A percentile compares a stretch with the other conserved stretches of the same genome.
These are phyloP conservation scores for Solanum gracilifrons DNA, from an alignment of 257 asterid species.

Conservation along the genomic window DNA sequence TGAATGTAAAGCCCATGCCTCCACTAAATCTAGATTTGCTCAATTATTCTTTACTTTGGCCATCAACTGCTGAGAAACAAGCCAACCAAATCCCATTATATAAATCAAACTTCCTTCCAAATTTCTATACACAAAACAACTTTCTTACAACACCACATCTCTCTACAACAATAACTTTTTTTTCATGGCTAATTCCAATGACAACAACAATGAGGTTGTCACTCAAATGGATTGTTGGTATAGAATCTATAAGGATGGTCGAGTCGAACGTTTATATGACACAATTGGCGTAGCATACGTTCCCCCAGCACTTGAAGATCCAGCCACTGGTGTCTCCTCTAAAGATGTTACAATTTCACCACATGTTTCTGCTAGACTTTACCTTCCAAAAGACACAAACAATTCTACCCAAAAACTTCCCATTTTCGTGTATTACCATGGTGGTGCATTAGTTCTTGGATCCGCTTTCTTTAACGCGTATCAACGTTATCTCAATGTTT, in stretches of 20 bases:
- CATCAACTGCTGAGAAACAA: background rate
- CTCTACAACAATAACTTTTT: background rate
- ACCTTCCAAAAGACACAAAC: constrained; percentile 15
- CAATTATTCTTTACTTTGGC: background rate
- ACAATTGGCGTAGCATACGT: background rate
- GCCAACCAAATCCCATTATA: background rate
- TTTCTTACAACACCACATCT: background rate
- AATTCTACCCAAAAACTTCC: constrained; percentile 19
- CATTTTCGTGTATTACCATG: constrained; percentile 32
- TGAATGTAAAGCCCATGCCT: background rate
- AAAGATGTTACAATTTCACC: constrained; percentile 24
- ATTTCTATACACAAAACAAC: background rate
- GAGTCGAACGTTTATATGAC: constrained; percentile 20
- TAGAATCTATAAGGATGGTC: constrained; percentile 27
- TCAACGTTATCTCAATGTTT: constrained; percentile 9
- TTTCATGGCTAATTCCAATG: background rate
- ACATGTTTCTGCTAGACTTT: constrained; percentile 29
- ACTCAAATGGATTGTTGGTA: constrained; percentile 12
- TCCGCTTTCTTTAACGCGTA: constrained; percentile 18
- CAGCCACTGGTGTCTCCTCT: constrained; percentile 19
- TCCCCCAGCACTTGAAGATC: constrained; percentile 21
- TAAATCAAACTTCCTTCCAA: background rate
- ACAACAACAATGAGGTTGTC: background rate
- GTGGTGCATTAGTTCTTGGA: constrained; percentile 31
- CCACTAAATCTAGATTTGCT: background rate